A percentile compares a stretch with the other conserved stretches of the same genome.
These are phyloP conservation scores for Candida orba DNA, from an alignment of 805 yeast genomes.

Conservation along the genomic window DNA sequence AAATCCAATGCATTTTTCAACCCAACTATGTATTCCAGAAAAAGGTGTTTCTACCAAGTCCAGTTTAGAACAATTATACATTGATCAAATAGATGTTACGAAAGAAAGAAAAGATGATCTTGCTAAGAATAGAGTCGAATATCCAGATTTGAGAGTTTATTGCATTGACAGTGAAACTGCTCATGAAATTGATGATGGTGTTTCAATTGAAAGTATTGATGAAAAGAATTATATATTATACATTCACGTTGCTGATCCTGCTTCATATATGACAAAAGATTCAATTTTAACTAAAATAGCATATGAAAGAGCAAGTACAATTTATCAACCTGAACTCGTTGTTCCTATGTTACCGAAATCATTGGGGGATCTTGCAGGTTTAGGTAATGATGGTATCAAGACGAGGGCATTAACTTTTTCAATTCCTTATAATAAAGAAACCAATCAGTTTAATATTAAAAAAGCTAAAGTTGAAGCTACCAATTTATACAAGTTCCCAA, in stretches of 20 bases:
- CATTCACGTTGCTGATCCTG: slow-evolving; percentile 84
- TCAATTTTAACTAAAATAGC: slow-evolving; percentile 46
- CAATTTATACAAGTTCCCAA: slow-evolving; percentile 37
- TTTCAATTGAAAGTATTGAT: slow-evolving; percentile 43
- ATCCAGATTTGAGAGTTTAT: slow-evolving; percentile 47
- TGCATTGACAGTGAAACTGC: slow-evolving; percentile 81
- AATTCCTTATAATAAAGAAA: slow-evolving; percentile 23
- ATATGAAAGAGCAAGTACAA: slow-evolving; percentile 51
- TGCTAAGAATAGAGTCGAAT: slow-evolving; percentile 30
- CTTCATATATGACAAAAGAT: slow-evolving; percentile 44
- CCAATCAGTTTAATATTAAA: slow-evolving; percentile 16
- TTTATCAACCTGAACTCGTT: slow-evolving; percentile 63
- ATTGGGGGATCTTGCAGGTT: slow-evolving; percentile 43
- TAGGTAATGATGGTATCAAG: slow-evolving; percentile 34
- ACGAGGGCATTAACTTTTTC: slow-evolving; percentile 46
- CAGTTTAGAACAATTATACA: slow-evolving; percentile 37
- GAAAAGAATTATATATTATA: slow-evolving; percentile 38
- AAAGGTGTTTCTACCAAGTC: slow-evolving; percentile 36
- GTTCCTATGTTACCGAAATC: slow-evolving; percentile 64
- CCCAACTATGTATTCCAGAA: slow-evolving; percentile 37
- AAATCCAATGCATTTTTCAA: slow-evolving; percentile 50
- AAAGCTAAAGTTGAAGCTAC: slow-evolving; percentile 34
- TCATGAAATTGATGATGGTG: slow-evolving; percentile 91
- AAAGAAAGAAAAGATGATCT: slow-evolving; percentile 10
- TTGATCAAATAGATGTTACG: slow-evolving; percentile 25